phyloP scores from a whole-genome alignment of 768 basidiomycete species.

The Psilocybe sp. region DNA sequence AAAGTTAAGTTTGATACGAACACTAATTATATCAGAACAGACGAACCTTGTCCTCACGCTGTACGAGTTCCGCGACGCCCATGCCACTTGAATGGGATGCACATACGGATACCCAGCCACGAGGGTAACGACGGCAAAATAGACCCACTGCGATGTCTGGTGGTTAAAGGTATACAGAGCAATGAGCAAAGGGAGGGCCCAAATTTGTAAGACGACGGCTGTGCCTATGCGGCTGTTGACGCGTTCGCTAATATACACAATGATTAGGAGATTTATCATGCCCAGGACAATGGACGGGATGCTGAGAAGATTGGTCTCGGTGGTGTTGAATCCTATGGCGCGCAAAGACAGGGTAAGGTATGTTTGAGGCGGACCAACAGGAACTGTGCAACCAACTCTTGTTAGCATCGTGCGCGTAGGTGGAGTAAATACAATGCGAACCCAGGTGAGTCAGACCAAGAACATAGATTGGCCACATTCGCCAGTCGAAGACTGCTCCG shows the following conservation, averaged over 20 bases:
- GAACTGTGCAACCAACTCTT: constrained; percentile 33
- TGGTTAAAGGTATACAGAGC: constrained; percentile 48
- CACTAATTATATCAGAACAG: background rate
- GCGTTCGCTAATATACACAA: constrained; percentile 50
- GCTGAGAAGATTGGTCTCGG: constrained; percentile 57
- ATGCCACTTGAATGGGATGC: constrained; percentile 47
- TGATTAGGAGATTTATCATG: constrained; percentile 41
- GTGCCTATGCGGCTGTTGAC: constrained; percentile 51
- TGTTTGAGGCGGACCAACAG: constrained; percentile 52
- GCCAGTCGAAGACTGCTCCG: constrained; percentile 52
- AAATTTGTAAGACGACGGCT: constrained; percentile 50
- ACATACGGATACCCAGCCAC: constrained; percentile 51
- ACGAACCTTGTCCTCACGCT: constrained; percentile 49
- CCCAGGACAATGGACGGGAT: constrained; percentile 58
- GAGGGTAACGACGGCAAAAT: constrained; percentile 48
- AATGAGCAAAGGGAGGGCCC: constrained; percentile 60
- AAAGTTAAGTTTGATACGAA: constrained; percentile 13
- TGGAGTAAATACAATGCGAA: constrained; percentile 16
- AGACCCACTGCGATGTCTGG: constrained; percentile 52
- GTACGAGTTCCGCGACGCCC: constrained; percentile 57
- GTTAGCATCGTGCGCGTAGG: constrained; percentile 22
- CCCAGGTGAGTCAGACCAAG: constrained; percentile 51
- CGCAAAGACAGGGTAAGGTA: constrained; percentile 65
- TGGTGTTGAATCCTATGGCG: constrained; percentile 60
- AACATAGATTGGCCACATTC: constrained; percentile 63